These are phyloP conservation scores for Kluyveromyces lactis DNA, from an alignment of 805 yeast species.

Conservation along the genomic window DNA sequence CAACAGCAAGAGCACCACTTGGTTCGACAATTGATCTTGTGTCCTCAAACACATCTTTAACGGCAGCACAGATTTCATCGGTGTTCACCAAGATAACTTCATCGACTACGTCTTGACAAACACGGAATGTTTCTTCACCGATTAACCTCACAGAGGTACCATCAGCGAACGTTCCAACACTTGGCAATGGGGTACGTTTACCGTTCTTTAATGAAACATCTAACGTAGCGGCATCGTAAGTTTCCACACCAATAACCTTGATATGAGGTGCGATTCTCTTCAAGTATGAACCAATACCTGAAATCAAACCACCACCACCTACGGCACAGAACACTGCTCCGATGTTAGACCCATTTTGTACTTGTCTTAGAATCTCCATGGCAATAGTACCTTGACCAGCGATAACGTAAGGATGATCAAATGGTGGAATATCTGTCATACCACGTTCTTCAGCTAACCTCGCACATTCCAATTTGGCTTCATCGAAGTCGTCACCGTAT, in stretches of 20 bases:
- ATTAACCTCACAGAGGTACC: constrained; percentile 91
- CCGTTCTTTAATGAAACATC: constrained; percentile 55
- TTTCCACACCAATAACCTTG: constrained; percentile 91
- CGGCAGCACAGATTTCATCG: constrained; percentile 95
- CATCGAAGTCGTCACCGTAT: constrained; percentile 88
- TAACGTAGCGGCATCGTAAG: constrained; percentile 92
- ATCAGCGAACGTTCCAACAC: constrained; percentile 97
- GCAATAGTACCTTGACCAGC: constrained; percentile 99
- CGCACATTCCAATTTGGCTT: constrained; percentile 87
- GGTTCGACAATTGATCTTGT: constrained; percentile 94
- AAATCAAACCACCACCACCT: constrained; percentile 95
- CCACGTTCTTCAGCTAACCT: constrained; percentile 62
- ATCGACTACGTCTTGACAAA: constrained; percentile 73
- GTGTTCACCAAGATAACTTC: constrained; percentile 80
- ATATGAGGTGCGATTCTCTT: constrained; percentile 97
- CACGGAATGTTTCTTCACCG: constrained; percentile 87
- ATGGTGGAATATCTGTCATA: constrained; percentile 91
- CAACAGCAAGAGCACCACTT: constrained; percentile 93
- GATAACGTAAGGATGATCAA: constrained; percentile 94
- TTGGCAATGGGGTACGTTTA: constrained; percentile 45
- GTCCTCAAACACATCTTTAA: constrained; percentile 93
- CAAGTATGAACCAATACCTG: constrained; percentile 85
- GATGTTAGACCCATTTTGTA: constrained; percentile 53
- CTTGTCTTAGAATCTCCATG: constrained; percentile 83
- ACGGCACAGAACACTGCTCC: constrained; percentile 86